These are phyloP conservation scores for Penicillium palitans DNA, from an alignment of 2,329 filamentous ascomycete species.

Conservation along the genomic window DNA sequence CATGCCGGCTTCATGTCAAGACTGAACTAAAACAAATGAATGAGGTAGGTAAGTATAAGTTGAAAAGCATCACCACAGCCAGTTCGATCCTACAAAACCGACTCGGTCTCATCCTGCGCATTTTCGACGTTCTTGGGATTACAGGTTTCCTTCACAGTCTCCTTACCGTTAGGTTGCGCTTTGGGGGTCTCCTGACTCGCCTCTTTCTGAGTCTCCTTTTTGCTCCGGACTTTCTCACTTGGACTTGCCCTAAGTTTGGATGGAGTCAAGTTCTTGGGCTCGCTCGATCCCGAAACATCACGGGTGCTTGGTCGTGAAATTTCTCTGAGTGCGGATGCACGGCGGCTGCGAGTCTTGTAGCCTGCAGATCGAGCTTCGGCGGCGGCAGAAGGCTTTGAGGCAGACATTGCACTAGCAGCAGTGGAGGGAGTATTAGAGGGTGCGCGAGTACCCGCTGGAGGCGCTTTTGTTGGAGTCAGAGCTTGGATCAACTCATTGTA, in stretches of 20 bases:
- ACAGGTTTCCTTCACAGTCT: slow-evolving; percentile 22
- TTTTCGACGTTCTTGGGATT: background rate
- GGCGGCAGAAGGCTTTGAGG: slow-evolving; percentile 31
- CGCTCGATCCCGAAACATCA: slow-evolving; percentile 36
- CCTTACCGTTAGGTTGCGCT: slow-evolving; percentile 8
- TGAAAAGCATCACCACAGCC: background rate
- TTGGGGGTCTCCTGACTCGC: slow-evolving; percentile 27
- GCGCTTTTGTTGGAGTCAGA: slow-evolving; percentile 38
- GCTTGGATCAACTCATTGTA: slow-evolving; percentile 40
- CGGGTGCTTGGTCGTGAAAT: slow-evolving; percentile 33
- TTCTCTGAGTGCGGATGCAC: slow-evolving; percentile 29
- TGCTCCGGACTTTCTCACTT: slow-evolving; percentile 33
- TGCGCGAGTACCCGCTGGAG: slow-evolving; percentile 28
- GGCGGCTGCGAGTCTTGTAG: slow-evolving; percentile 24
- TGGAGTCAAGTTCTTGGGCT: slow-evolving; percentile 25
- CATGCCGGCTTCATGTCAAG: background rate
- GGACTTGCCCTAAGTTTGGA: slow-evolving; percentile 35
- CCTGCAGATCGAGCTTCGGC: slow-evolving; percentile 31
- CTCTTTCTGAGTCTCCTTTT: slow-evolving; percentile 33
- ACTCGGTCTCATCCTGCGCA: background rate
- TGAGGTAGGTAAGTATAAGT: background rate
- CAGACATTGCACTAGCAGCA: slow-evolving; percentile 19
- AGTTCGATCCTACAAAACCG: background rate
- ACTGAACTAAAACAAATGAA: background rate
- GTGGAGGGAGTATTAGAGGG: slow-evolving; percentile 35